Evolutionary conservation across 169 alveolate genomes (phyloP).

Genomic region (Babesia divergens): DNA sequence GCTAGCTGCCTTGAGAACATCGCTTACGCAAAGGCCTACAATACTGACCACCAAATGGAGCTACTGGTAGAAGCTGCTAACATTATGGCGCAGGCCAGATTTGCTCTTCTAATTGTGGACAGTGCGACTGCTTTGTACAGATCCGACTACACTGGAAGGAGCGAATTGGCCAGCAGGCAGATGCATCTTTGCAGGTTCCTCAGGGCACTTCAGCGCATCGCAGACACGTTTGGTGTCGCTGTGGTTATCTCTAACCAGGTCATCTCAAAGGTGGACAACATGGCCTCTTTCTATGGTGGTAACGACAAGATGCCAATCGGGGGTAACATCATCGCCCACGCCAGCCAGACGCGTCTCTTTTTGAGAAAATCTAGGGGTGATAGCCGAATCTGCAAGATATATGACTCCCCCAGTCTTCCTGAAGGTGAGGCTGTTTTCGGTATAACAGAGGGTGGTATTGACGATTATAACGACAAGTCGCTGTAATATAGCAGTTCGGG

Average conservation of each 20-base stretch:
- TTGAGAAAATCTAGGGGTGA: constrained; percentile 90
- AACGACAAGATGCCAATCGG: constrained; percentile 91
- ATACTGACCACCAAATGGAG: constrained; percentile 94
- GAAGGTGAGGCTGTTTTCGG: constrained; percentile 96
- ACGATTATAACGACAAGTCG: constrained; percentile 78
- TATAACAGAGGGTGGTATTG: constrained; percentile 90
- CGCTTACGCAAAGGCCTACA: constrained; percentile 96
- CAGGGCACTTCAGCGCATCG: constrained; percentile 92
- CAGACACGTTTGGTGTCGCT: constrained; percentile 94
- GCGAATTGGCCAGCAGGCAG: constrained; percentile 98
- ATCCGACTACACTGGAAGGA: constrained; percentile 97
- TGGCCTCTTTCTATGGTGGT: constrained; percentile 79
- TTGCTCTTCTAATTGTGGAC: constrained; percentile 96
- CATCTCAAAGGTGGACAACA: constrained; percentile 89
- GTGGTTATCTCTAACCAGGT: constrained; percentile 96
- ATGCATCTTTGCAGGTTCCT: constrained; percentile 94
- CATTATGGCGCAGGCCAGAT: constrained; percentile 94
- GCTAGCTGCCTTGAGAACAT: constrained; percentile 95
- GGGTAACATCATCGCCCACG: constrained; percentile 99
- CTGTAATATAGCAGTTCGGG: too few relatives aligned
- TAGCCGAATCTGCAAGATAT: constrained; percentile 92
- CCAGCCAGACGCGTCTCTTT: constrained; percentile 94
- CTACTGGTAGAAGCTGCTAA: constrained; percentile 94
- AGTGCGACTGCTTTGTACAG: constrained; percentile 95
- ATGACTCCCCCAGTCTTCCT: constrained; percentile 97